Base-by-base conservation (phyloP, 106 monocot species). In the Vanilla planifolia region DNA sequence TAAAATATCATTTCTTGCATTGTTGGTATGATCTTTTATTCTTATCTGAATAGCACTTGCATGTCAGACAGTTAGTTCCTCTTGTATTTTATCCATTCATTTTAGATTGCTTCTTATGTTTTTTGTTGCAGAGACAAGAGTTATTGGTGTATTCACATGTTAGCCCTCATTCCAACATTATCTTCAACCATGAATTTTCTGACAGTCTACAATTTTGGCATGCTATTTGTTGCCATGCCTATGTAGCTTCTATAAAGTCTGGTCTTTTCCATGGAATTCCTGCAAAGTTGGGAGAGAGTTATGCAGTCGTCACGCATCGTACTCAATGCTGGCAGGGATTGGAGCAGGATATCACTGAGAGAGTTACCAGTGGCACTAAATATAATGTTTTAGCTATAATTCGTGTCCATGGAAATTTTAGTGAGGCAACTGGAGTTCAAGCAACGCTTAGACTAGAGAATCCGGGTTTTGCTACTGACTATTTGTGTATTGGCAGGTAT, bases 281-380 rank as follows among this genome's bases (percentile, higher is more conserved):
- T 14, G 66, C 81, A 24, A 45, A 67, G 45, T 65, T 69, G 25
- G 75, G 75, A 32, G 33, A 28, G 19, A 64, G 29, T 29, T 86
- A 94, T 65, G 73, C 73, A 41, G 80, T 94, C 29, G 75, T 94
- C 40, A 94, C 89, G 20, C 33, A 73, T n/a, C 74, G 93, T 11
- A 93, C 79, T 8, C 67, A 78, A 33, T 63, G 36, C 48, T 89
- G 85, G 94, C 89, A 94, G 71, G 94, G 89, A 35, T 56, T 94
- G 64, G 94, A 94, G 59, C 94, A 94, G 46, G 83, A 89, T 26
- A 77, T 94, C 33, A 89, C 89, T 5, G 67, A 57, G 51, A 80
- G 69, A 63, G 43, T 83, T 73, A 59, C 52, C 63, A 27, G 52
- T 44, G 71, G 70, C 51, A 46, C 41, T 4, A 71, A 65, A 56